Percentiles rank a stretch among this genome's conserved stretches.
Conservation (phyloP, 257 asterid genomes). For the Plantago elongata region DNA sequence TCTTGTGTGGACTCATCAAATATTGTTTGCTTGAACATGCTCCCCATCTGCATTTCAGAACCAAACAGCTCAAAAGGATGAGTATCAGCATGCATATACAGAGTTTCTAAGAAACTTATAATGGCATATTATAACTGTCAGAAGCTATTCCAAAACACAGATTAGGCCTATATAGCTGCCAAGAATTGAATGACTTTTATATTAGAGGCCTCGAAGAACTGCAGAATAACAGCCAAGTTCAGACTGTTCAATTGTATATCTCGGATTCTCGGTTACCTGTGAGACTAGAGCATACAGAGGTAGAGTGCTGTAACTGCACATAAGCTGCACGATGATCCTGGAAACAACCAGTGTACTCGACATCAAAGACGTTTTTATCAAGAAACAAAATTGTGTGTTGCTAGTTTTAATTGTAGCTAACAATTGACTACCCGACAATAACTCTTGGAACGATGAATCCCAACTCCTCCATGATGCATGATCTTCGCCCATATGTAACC, state of each 20-base stretch:
- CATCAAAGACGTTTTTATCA: background rate
- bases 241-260: background rate
- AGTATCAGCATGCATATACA: too few species aligned
- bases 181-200: too few species aligned
- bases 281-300: slow-evolving; percentile 56
- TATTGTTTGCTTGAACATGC: slow-evolving; percentile 53
- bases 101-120: background rate
- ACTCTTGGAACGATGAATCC: slow-evolving; percentile 61
- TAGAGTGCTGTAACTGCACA: slow-evolving; percentile 57
- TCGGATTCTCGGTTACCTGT: slow-evolving; percentile 36
- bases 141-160: too few species aligned
- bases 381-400: background rate
- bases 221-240: background rate
- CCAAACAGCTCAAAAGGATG: background rate
- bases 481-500: slow-evolving; percentile 70
- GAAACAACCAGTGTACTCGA: background rate
- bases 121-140: too few species aligned
- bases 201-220: background rate
- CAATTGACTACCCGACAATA: slow-evolving; percentile 51
- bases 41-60: slow-evolving; percentile 62
- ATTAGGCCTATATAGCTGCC: too few species aligned
- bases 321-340: slow-evolving; percentile 50
- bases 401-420: background rate
- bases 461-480: slow-evolving; percentile 89
- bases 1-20: slow-evolving; percentile 27